Base-by-base conservation (phyloP, 495 filamentous ascomycete genomes). In the Penicillium alfredii region DNA sequence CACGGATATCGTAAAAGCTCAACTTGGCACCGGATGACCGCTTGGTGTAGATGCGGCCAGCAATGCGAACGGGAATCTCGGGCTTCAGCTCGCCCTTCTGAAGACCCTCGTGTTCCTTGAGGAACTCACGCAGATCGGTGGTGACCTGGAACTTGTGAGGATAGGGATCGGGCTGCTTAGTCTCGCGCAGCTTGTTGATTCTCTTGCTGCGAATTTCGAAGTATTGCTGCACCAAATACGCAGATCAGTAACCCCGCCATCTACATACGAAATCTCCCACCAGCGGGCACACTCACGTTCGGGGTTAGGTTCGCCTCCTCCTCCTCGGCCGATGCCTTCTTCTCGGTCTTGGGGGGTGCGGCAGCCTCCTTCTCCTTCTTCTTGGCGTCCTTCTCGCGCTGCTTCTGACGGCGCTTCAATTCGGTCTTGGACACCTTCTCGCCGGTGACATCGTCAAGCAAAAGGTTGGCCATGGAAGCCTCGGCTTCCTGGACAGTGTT, bases 111-210 rank as follows among this genome's bases (percentile, higher is more conserved):
- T 85, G 90, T 19, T 87, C 68, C 47, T 81, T 72, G 45, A 85
- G 64, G 64, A 92, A 89, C 29, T 88, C 76, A 42, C 74, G 64
- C 34, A 95, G 69, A 47, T 88, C 82, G 47, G 80, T 82, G 49
- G 79, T 86, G 59, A 85, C 79, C 28, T 88, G 70, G 74, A 96
- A 97, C 74, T 97, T 97, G 78, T 99, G 92, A 7, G 92, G 93
- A 61, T 94, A 96, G 11, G 92, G 88, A 60, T 94, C 83, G 13
- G 86, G 87, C 23, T 80, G 64, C 67, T 88, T 80, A 58, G 75
- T 80, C 58, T 83, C 72, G 56, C 81, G 80, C 38, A 96, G 77
- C 72, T 87, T 88, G 57, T 88, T 83, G 73, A 97, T 77, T 30
- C 71, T 72, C 33, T 84, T 78, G 49, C 80, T 87, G 30, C 92